These are phyloP conservation scores for Leccinum uliginosum DNA, from an alignment of 768 basidiomycete genomes.

Conservation along the genomic window DNA sequence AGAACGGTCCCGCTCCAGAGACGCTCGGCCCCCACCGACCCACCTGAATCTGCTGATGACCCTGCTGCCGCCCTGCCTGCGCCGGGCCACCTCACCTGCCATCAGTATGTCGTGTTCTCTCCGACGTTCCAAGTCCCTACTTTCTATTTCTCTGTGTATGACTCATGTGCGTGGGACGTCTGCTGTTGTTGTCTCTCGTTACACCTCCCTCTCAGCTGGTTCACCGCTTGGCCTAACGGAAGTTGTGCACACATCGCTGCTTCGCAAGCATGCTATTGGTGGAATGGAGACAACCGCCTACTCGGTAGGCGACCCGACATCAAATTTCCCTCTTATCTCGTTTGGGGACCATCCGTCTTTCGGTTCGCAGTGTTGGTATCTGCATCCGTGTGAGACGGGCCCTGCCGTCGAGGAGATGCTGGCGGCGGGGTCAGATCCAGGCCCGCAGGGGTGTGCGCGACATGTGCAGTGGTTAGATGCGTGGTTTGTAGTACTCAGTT, in stretches of 20 bases:
- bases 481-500: slow-evolving; percentile 76
- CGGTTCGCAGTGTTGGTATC: slow-evolving; percentile 73
- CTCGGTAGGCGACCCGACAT: slow-evolving; percentile 46
- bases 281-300: slow-evolving; percentile 46
- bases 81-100: slow-evolving; percentile 39
- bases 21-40: slow-evolving; percentile 3
- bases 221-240: slow-evolving; percentile 53
- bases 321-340: slow-evolving; percentile 72
- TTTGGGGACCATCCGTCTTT: slow-evolving; percentile 85
- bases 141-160: slow-evolving; percentile 75
- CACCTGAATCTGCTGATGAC: slow-evolving; percentile 30
- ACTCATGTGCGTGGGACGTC: slow-evolving; percentile 52
- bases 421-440: slow-evolving; percentile 32
- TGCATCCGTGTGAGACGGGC: slow-evolving; percentile 83
- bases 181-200: slow-evolving; percentile 10
- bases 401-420: slow-evolving; percentile 66
- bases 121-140: slow-evolving; percentile 77
- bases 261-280: slow-evolving; percentile 46
- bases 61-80: slow-evolving; percentile 33
- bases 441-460: slow-evolving; percentile 13
- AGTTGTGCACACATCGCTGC: slow-evolving; percentile 54
- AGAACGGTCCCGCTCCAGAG: slow-evolving; percentile 30
- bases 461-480: slow-evolving; percentile 51
- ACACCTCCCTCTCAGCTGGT: slow-evolving; percentile 48
- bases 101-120: slow-evolving; percentile 73